These are phyloP conservation scores for Penicillium sp. DNA, from an alignment of 2,329 filamentous ascomycete species.

Conservation along the genomic window DNA sequence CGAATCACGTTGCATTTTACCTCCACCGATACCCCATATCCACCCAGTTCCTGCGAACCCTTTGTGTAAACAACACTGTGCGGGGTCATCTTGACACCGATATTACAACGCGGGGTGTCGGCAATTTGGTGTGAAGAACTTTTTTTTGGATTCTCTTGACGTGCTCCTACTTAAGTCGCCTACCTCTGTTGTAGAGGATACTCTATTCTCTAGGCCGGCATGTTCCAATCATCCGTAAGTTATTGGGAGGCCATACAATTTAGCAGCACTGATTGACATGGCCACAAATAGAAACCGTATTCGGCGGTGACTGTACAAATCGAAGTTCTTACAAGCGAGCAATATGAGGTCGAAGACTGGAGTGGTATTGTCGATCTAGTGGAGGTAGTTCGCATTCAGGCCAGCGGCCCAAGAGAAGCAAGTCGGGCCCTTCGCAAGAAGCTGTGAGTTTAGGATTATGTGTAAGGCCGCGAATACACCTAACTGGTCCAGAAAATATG, in stretches of 20 bases:
- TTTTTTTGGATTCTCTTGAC: neutral
- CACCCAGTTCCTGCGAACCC: neutral
- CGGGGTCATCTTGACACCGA: conserved; percentile 16
- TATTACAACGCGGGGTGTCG: conserved; percentile 12
- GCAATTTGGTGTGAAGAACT: neutral
- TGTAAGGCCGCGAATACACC: conserved; percentile 10
- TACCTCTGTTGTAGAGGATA: neutral
- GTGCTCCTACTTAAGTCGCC: neutral
- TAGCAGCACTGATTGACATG: conserved; percentile 6
- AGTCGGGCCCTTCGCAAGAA: conserved; percentile 94
- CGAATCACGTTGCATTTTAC: neutral
- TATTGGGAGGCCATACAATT: neutral
- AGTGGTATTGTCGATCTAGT: conserved; percentile 91
- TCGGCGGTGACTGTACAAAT: conserved; percentile 91
- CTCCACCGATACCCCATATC: neutral
- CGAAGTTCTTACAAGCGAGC: conserved; percentile 84
- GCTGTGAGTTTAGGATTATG: conserved; percentile 55
- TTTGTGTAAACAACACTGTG: conserved; percentile 11
- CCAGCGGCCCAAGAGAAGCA: conserved; percentile 81
- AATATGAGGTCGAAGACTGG: conserved; percentile 86
- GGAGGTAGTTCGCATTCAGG: conserved; percentile 88
- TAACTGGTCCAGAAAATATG: conserved; percentile 69
- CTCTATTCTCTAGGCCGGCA: conserved; percentile 15
- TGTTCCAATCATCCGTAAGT: conserved; percentile 40
- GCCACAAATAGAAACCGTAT: conserved; percentile 68